Percentiles rank a stretch among this genome's conserved stretches.
Evolutionary conservation across 768 basidiomycete species (phyloP).

Genomic region (Kwoniella dendrophila): DNA sequence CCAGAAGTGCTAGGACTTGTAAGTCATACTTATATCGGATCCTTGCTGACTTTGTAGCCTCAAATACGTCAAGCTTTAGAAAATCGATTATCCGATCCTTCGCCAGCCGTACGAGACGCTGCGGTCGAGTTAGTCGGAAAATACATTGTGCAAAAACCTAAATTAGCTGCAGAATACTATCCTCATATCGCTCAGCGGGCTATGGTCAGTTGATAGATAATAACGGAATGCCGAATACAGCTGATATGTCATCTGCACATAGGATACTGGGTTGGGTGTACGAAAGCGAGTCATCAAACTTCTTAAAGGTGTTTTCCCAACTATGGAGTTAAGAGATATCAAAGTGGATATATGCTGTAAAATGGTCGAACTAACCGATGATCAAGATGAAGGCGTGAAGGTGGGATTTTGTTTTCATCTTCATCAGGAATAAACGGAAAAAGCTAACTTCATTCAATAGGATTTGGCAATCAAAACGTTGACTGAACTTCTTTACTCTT

Average conservation of each 20-base stretch:
- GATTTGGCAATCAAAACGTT: conserved; percentile 87
- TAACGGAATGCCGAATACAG: neutral
- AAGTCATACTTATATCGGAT: conserved; percentile 43
- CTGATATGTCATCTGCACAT: neutral
- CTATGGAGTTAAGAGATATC: conserved; percentile 64
- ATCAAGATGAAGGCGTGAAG: conserved; percentile 93
- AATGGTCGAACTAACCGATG: conserved; percentile 78
- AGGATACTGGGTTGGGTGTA: conserved; percentile 94
- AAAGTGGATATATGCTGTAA: conserved; percentile 78
- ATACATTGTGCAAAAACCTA: conserved; percentile 85
- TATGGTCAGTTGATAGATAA: conserved; percentile 64
- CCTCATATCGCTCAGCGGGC: conserved; percentile 84
- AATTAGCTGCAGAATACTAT: conserved; percentile 88
- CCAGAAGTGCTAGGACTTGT: conserved; percentile 77
- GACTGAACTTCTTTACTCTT: conserved; percentile 83
- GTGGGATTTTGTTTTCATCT: conserved; percentile 42
- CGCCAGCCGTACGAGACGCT: conserved; percentile 92
- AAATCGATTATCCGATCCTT: conserved; percentile 83
- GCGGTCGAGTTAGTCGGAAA: conserved; percentile 98
- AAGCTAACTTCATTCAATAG: conserved; percentile 40
- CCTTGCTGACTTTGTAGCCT: conserved; percentile 23
- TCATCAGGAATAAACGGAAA: neutral
- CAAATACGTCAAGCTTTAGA: conserved; percentile 81
- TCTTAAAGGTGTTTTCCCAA: conserved; percentile 75
- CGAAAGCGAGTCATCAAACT: conserved; percentile 96